Evolutionary conservation across 1,139 yeast genomes (phyloP), one percentile per base, ranked within the genome.

Genomic region (Spathaspora sp.): DNA sequence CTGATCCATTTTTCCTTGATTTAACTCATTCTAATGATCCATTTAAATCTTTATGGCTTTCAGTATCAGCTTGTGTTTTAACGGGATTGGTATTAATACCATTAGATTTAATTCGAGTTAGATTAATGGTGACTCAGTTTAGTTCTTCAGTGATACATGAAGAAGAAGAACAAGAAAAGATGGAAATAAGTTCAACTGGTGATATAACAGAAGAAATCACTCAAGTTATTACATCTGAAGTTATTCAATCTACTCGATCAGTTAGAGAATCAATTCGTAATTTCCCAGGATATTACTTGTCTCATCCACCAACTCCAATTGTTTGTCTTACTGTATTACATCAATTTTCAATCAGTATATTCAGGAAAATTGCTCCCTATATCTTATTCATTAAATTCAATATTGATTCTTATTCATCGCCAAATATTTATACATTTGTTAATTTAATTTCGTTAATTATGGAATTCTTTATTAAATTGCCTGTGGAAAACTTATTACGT

Each of bases 1-100:
- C 97, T 0, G 97, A 90, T 60, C 97, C 97, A 1, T 83, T 85
- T 53, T 86, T 89, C 62, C 82, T 89, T 52, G 96, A 89, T 55
- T 78, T 89, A 51, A 77, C 89, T 24, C 95, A 87, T 59, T 86
- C 93, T 31, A 83, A 91, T 3, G 89, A 85, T 53, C 90, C 95
- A 0, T 68, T 82, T 47, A 72, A 78, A 44, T 84, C 95, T 13
- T 70, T 90, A 23, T 67, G 82, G 47, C 70, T 89, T 16, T 83
- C 89, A 1, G 78, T 90, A 2, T 68, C 81, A 34, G 93, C 96
- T 0, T 80, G 89, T 44, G 82, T 89, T 0, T 61, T 86, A 36
- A 83, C 97, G 0, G 89, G 91, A 1, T 62, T 90, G n/a, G 59
- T 88, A 3, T 74, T 93, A 44, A 81, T 93, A 49, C 98, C 97